Conservation (phyloP, 495 filamentous ascomycete genomes). For the Aspergillus asperescens region DNA sequence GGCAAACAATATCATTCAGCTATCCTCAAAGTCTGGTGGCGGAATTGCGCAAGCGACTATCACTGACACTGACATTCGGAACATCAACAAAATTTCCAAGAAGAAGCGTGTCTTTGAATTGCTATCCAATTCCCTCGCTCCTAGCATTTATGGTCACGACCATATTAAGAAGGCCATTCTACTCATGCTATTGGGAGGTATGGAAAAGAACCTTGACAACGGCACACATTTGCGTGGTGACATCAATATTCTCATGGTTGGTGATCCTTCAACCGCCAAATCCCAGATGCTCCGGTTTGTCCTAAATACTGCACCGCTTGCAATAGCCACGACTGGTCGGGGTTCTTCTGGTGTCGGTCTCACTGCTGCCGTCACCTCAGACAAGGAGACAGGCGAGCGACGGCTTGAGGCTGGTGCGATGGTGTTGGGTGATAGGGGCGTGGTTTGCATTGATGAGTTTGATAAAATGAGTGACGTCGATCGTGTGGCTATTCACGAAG, state of each 20-base stretch:
- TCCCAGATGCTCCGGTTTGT: constrained; percentile 97
- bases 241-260: constrained; percentile 99
- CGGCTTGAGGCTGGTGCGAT: constrained; percentile 96
- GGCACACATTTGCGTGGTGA: constrained; percentile 97
- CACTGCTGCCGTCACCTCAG: constrained; percentile 90
- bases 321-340: constrained; percentile 95
- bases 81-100: constrained; percentile 97
- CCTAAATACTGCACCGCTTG: constrained; percentile 92
- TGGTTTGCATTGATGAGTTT: constrained; percentile 99
- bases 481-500: constrained; percentile 98
- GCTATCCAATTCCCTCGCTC: constrained; percentile 93
- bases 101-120: constrained; percentile 91
- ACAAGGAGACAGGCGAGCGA: constrained; percentile 96
- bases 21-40: constrained; percentile 93
- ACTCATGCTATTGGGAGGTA: constrained; percentile 93
- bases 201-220: constrained; percentile 99
- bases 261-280: constrained; percentile 97
- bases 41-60: constrained; percentile 88
- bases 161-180: constrained; percentile 98
- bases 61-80: constrained; percentile 96
- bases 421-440: constrained; percentile 94
- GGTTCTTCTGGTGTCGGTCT: constrained; percentile 98
- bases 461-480: constrained; percentile 99
- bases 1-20: constrained; percentile 90
- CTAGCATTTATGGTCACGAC: constrained; percentile 95